Conservation (phyloP, 1,284 basidiomycete species). For the Xerocomus amazonicus region DNA sequence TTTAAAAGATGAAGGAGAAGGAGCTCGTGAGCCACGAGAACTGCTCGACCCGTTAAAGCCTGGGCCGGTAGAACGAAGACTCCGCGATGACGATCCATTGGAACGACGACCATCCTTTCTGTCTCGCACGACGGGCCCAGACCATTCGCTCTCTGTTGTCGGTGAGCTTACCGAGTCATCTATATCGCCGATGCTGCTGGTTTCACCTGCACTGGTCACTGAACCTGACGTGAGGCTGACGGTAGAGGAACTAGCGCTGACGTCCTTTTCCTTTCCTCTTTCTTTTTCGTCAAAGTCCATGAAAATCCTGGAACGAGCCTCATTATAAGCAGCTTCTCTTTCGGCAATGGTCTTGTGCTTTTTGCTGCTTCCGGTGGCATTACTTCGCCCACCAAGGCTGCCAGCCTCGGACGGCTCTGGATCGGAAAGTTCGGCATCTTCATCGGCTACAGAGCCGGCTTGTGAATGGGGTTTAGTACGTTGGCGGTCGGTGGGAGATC, state of each 20-base stretch:
- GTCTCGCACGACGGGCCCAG: constrained; percentile 54
- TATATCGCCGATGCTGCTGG: constrained; percentile 55
- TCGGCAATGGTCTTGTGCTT: constrained; percentile 74
- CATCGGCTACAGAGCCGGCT: constrained; percentile 62
- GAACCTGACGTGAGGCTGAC: constrained; percentile 66
- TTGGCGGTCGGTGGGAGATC: constrained; percentile 49
- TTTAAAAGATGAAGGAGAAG: constrained; percentile 66
- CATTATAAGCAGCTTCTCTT: constrained; percentile 78
- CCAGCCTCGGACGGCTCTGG: constrained; percentile 73
- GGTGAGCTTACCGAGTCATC: constrained; percentile 66
- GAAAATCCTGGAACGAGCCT: constrained; percentile 79
- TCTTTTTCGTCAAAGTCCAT: constrained; percentile 75
- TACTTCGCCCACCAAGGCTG: constrained; percentile 67
- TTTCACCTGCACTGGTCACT: constrained; percentile 52
- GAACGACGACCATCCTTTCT: constrained; percentile 49
- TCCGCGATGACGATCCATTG: constrained; percentile 53
- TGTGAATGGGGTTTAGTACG: constrained; percentile 56
- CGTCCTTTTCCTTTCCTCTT: constrained; percentile 67
- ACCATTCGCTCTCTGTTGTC: constrained; percentile 78
- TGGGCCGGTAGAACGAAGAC: constrained; percentile 48
- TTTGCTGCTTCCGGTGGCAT: constrained; percentile 55
- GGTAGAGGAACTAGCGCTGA: constrained; percentile 72
- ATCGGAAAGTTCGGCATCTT: constrained; percentile 72
- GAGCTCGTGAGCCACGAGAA: constrained; percentile 64
- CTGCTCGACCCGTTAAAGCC: constrained; percentile 55